These are phyloP conservation scores for Geotrichum bryndzae DNA, from an alignment of 1,139 yeast genomes.

Conservation along the genomic window DNA sequence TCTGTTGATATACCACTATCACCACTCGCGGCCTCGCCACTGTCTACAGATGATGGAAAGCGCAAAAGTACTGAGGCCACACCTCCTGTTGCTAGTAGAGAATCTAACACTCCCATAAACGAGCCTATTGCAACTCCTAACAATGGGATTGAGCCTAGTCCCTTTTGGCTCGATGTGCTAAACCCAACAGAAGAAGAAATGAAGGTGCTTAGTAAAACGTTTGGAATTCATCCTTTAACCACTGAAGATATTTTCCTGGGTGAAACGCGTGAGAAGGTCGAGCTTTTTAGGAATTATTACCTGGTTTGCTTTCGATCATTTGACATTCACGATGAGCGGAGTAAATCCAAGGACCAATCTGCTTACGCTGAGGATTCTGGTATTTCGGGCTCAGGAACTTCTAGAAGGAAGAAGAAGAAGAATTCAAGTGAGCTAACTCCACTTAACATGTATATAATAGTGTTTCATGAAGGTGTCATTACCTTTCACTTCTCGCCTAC, in stretches of 20 bases:
- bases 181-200: slow-evolving; percentile 95
- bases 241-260: slow-evolving; percentile 92
- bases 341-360: slow-evolving; percentile 7
- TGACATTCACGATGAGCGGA: slow-evolving; percentile 43
- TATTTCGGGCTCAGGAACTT: slow-evolving; percentile 14
- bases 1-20: not conserved
- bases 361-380: slow-evolving; percentile 9
- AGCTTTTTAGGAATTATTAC: slow-evolving; percentile 80
- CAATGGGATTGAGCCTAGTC: slow-evolving; percentile 32
- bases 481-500: slow-evolving; percentile 84
- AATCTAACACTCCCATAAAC: not conserved
- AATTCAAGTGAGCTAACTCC: slow-evolving; percentile 59
- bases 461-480: slow-evolving; percentile 74
- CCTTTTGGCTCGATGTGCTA: slow-evolving; percentile 88
- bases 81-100: slow-evolving; percentile 4
- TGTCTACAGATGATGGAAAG: not conserved
- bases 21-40: not conserved
- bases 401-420: slow-evolving; percentile 45
- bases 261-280: slow-evolving; percentile 93
- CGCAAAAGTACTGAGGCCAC: not conserved
- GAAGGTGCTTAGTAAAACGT: slow-evolving; percentile 84
- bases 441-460: slow-evolving; percentile 83
- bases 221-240: slow-evolving; percentile 92
- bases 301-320: slow-evolving; percentile 90
- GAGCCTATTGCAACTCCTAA: not conserved